Evolutionary conservation across 768 basidiomycete genomes (phyloP), one percentile per base, ranked within the genome.

Genomic region (Stropharia rugosoannulata): DNA sequence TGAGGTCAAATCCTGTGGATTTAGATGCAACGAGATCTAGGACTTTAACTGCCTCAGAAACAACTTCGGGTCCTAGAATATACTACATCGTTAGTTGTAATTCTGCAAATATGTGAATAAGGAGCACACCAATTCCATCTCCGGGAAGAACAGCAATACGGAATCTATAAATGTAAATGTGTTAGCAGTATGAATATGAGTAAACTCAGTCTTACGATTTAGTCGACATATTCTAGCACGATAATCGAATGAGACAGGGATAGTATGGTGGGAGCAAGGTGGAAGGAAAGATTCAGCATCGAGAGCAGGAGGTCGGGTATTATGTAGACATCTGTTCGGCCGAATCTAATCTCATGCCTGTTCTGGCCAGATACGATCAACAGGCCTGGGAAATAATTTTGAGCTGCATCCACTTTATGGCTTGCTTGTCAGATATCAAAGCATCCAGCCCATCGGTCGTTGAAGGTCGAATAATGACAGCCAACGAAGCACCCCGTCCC

Each of bases 91-190:
- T 62, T 56, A 65, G 57, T 29, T 56, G 45, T 43, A 18, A 46
- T 47, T 13, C 22, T 40, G 37, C 11, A 19, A 29, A 53, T 27
- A n/a, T 35, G 22, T 12, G 5, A 45, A 8, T 2, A n/a, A 5
- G 27, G 50, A 51, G 57, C 79, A 41, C 66, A 93, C 95, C 96
- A 64, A 99, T 98, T 58, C 97, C 97, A 73, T 99, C 97, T 49
- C 97, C 97, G n/a, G 89, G 87, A 41, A 99, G 85, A 51, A 95
- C 82, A 36, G 86, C 90, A 68, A 99, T 84, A 59, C 87, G 87
- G 73, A 90, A 97, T 51, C 95, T 95, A 56, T 18, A 49, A 25
- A 39, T 49, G 62, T 18, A 49, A 25, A 39, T 49, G 62, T 18
- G 49, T 25, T 19, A 57, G 54, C 44, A 44, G 11, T 19, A 43